Percentiles rank a stretch among this genome's conserved stretches.
phyloP scores from a whole-genome alignment of 345 rosid genomes.

The Brassica carinata region DNA sequence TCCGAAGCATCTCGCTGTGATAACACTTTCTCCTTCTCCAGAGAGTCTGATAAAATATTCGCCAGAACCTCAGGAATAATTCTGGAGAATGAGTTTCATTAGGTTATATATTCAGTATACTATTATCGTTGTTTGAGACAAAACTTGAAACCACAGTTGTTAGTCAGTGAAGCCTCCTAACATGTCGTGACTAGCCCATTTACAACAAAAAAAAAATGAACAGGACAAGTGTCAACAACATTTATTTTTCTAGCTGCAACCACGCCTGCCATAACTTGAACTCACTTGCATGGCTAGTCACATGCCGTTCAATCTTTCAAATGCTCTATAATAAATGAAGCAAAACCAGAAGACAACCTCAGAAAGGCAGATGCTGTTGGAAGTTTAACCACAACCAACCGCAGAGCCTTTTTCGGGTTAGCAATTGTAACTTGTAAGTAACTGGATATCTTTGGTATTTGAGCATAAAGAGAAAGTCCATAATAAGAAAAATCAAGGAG shows the following conservation, averaged over 20 bases:
- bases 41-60: conserved; percentile 68
- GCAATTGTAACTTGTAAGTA: conserved; percentile 5
- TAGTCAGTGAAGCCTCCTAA: conserved; percentile 15
- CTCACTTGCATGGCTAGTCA: conserved; percentile 15
- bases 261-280: conserved; percentile 15
- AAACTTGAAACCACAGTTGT: conserved; percentile 26
- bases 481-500: not conserved
- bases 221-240: conserved; percentile 16
- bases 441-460: conserved; percentile 5
- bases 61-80: conserved; percentile 77
- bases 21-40: conserved; percentile 65
- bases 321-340: conserved; percentile 4
- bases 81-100: conserved; percentile 47
- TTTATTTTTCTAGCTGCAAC: conserved; percentile 9
- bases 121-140: conserved; percentile 3
- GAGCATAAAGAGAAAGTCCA: conserved; percentile 6
- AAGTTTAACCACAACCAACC: conserved; percentile 6
- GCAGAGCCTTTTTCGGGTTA: conserved; percentile 16
- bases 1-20: conserved; percentile 77
- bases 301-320: conserved; percentile 5
- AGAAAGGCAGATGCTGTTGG: conserved; percentile 2
- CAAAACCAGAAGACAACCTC: conserved; percentile 1
- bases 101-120: conserved; percentile 7
- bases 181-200: conserved; percentile 14
- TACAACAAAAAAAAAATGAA: conserved; percentile 13